phyloP scores from a whole-genome alignment of 148 eudicot genomes.

The Suaeda aralocaspica region DNA sequence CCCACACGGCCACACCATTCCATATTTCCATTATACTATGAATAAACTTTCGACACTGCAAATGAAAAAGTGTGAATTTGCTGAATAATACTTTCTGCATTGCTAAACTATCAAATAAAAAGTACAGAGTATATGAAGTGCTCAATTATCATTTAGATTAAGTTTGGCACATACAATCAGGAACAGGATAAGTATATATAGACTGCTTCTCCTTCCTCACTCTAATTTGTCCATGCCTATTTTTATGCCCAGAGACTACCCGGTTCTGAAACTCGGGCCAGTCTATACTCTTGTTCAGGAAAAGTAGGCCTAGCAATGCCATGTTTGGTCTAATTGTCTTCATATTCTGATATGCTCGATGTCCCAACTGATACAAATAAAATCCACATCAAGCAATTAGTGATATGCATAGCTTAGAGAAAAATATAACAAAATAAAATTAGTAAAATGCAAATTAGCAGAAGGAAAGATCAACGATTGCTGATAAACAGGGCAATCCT shows the following conservation, averaged over 20 bases:
- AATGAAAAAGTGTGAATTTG: neutral
- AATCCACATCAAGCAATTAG: neutral
- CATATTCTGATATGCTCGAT: slow-evolving; percentile 77
- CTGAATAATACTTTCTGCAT: neutral
- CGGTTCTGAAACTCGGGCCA: slow-evolving; percentile 70
- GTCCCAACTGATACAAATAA: slow-evolving; percentile 51
- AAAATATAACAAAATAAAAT: too few relatives aligned
- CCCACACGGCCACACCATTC: neutral
- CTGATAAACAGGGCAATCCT: neutral
- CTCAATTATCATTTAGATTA: slow-evolving; percentile 13
- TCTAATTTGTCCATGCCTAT: slow-evolving; percentile 62
- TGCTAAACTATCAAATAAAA: neutral
- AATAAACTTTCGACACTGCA: neutral
- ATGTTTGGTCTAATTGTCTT: slow-evolving; percentile 85
- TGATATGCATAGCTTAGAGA: neutral
- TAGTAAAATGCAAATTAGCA: neutral
- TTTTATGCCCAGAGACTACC: slow-evolving; percentile 67
- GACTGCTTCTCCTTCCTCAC: slow-evolving; percentile 60
- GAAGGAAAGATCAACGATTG: neutral
- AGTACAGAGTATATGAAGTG: neutral
- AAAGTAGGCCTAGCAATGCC: slow-evolving; percentile 73
- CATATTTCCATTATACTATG: neutral
- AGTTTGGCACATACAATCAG: slow-evolving; percentile 91
- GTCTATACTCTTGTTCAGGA: slow-evolving; percentile 58
- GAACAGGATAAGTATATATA: slow-evolving; percentile 86